A percentile compares a stretch with the other conserved stretches of the same genome.
Evolutionary conservation across 208 protist species (phyloP).

Genomic region (Herpetomonas tarakana): DNA sequence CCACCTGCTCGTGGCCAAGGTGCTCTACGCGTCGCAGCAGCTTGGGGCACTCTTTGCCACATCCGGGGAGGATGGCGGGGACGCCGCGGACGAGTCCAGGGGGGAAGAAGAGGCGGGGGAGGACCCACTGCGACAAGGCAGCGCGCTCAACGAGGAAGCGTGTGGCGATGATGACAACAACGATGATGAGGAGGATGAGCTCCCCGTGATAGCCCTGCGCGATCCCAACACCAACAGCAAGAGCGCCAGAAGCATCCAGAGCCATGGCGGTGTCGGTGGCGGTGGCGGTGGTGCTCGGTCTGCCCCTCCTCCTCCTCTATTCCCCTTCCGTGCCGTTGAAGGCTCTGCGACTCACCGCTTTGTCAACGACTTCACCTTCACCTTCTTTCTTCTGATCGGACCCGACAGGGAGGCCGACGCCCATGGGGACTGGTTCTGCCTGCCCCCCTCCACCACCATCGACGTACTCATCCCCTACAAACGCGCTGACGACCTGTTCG

Average conservation of each 20-base stretch:
- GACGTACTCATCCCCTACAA: conserved; percentile 41
- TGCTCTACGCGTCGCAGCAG: conserved; percentile 44
- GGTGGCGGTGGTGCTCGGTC: not conserved
- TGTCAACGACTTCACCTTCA: conserved; percentile 54
- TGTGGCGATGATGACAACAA: not conserved
- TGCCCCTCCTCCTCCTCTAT: not conserved
- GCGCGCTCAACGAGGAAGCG: not conserved
- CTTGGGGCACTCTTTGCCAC: conserved; percentile 9
- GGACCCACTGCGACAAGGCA: not conserved
- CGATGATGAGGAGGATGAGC: not conserved
- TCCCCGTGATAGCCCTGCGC: not conserved
- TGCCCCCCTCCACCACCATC: conserved; percentile 21
- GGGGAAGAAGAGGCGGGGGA: conserved; percentile 1
- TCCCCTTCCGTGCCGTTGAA: not conserved
- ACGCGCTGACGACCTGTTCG: conserved; percentile 17
- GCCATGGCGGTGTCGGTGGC: conserved; percentile 1
- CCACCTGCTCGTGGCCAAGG: conserved; percentile 52
- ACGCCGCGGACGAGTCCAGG: not conserved
- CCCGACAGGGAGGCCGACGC: not conserved
- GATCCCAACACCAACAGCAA: conserved; percentile 1
- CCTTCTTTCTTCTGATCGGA: conserved; percentile 40
- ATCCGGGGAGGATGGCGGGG: not conserved
- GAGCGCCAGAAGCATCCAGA: not conserved
- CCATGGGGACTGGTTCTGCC: conserved; percentile 4
- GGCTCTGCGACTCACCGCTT: conserved; percentile 66